These are phyloP conservation scores for Trifolium pratense DNA, from an alignment of 306 rosid species.

Conservation along the genomic window DNA sequence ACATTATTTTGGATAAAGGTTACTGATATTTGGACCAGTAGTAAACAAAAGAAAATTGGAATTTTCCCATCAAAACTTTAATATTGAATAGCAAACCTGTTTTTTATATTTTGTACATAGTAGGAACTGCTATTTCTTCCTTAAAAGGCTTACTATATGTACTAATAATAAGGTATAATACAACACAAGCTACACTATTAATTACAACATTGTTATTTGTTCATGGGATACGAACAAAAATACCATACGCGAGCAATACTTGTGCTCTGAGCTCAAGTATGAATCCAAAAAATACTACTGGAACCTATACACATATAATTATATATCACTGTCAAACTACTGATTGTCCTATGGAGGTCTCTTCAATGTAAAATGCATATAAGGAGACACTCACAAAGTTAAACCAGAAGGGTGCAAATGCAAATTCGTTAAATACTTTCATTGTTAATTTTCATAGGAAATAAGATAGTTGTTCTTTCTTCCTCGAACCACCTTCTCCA, in stretches of 20 bases:
- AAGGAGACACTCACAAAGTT: slow-evolving; percentile 22
- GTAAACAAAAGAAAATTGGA: background rate
- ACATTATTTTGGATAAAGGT: background rate
- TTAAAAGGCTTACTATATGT: background rate
- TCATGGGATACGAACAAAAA: slow-evolving; percentile 6
- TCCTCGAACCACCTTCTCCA: slow-evolving; percentile 94
- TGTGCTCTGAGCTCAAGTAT: background rate
- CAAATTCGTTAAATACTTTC: background rate
- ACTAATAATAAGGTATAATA: slow-evolving; percentile 13
- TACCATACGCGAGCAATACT: slow-evolving; percentile 24
- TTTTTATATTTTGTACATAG: slow-evolving; percentile 5
- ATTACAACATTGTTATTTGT: slow-evolving; percentile 22
- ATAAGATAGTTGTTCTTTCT: slow-evolving; percentile 75
- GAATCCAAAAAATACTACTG: slow-evolving; percentile 25
- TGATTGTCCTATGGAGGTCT: background rate
- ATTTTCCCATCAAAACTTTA: background rate
- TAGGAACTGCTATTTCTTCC: background rate
- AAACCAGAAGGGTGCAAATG: slow-evolving; percentile 24
- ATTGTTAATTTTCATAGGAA: slow-evolving; percentile 58
- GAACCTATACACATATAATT: slow-evolving; percentile 30
- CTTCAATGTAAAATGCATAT: slow-evolving; percentile 7
- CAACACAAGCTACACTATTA: slow-evolving; percentile 21
- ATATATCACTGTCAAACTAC: slow-evolving; percentile 21
- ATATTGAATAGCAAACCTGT: background rate
- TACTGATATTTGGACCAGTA: background rate